phyloP scores from a whole-genome alignment of 1,139 yeast species.

The Yamadazyma atlantica region DNA sequence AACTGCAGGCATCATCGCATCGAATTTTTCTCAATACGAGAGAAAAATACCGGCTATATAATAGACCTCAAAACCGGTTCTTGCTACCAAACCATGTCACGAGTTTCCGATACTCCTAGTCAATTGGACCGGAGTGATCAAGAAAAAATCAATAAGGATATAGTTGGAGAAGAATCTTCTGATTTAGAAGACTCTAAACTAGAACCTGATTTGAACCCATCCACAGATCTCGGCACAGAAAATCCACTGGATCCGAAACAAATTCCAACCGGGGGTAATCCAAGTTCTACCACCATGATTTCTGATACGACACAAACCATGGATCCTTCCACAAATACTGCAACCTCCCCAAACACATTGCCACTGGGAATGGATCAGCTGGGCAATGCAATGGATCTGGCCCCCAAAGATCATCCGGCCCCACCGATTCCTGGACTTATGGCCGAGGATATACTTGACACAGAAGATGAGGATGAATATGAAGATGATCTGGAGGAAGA shows the following conservation, averaged over 20 bases:
- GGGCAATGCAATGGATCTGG: too few species aligned
- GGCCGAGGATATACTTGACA: not conserved
- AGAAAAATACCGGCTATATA: not conserved
- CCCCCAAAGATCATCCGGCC: too few species aligned
- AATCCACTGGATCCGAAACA: not conserved
- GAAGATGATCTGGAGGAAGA: conserved; percentile 5
- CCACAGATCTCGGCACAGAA: too few species aligned
- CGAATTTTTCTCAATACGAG: not conserved
- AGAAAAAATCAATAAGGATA: not conserved
- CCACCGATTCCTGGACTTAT: not conserved
- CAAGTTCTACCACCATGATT: not conserved
- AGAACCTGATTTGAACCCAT: too few species aligned
- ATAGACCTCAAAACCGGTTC: not conserved
- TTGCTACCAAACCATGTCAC: not conserved
- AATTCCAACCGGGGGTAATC: not conserved
- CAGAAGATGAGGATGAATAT: conserved; percentile 1
- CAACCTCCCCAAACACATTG: too few species aligned
- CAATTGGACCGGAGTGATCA: not conserved
- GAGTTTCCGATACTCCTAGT: not conserved
- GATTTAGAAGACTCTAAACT: too few species aligned
- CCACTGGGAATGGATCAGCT: too few species aligned
- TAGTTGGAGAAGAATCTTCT: too few species aligned
- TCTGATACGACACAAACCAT: not conserved
- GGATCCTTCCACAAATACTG: not conserved
- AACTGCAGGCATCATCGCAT: not conserved